Evolutionary conservation across 805 yeast genomes (phyloP).

Genomic region (Ogataea dorogensis): DNA sequence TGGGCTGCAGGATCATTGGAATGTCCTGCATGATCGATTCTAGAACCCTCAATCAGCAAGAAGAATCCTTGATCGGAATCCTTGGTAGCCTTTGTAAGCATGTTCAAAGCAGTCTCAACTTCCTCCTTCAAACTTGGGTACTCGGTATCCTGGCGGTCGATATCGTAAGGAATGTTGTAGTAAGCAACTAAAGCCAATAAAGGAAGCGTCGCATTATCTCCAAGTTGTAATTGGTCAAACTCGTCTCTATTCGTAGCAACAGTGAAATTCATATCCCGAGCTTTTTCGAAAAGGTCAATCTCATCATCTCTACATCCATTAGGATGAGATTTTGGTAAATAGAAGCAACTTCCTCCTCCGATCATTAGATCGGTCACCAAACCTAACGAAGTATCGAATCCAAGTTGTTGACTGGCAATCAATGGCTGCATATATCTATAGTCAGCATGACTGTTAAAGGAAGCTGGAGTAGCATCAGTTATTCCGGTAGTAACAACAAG

Average conservation of each 20-base stretch:
- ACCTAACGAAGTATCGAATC: slow-evolving; percentile 71
- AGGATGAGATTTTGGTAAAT: slow-evolving; percentile 48
- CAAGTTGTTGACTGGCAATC: slow-evolving; percentile 86
- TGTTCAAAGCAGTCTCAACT: slow-evolving; percentile 68
- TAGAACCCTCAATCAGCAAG: slow-evolving; percentile 82
- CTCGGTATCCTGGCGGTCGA: slow-evolving; percentile 61
- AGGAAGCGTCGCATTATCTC: slow-evolving; percentile 69
- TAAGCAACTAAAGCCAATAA: slow-evolving; percentile 73
- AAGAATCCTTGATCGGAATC: slow-evolving; percentile 83
- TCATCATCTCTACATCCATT: slow-evolving; percentile 74
- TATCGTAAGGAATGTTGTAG: slow-evolving; percentile 78
- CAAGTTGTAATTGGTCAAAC: slow-evolving; percentile 57
- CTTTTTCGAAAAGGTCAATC: slow-evolving; percentile 65
- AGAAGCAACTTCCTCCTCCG: slow-evolving; percentile 91
- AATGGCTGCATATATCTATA: slow-evolving; percentile 75
- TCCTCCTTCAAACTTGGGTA: slow-evolving; percentile 82
- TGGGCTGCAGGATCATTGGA: slow-evolving; percentile 93
- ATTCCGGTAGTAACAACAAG: slow-evolving; percentile 88
- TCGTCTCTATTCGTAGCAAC: slow-evolving; percentile 57
- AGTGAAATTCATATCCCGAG: slow-evolving; percentile 58
- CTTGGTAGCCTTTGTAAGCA: slow-evolving; percentile 63
- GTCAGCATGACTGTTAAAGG: slow-evolving; percentile 78
- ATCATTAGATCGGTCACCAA: slow-evolving; percentile 77
- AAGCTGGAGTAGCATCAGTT: slow-evolving; percentile 95
- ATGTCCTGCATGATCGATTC: slow-evolving; percentile 96